These are phyloP conservation scores for Isabelozyma pseudorhagii DNA, from an alignment of 805 yeast species.

Conservation along the genomic window DNA sequence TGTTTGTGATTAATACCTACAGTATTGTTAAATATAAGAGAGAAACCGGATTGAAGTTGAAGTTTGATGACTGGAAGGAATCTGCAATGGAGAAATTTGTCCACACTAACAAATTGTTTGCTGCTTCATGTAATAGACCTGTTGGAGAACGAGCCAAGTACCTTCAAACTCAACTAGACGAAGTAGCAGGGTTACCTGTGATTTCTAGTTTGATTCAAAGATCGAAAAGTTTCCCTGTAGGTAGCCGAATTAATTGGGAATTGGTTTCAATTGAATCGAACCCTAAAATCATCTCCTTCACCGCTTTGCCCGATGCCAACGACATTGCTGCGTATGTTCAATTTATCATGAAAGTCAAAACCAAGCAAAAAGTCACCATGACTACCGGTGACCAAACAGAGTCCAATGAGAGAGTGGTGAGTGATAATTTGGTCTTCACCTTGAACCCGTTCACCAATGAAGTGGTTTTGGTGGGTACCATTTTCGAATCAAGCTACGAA, in stretches of 20 bases:
- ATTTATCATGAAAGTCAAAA: conserved; percentile 33
- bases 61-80: conserved; percentile 83
- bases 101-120: conserved; percentile 79
- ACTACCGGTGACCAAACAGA: conserved; percentile 14
- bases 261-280: conserved; percentile 62
- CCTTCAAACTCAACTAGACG: conserved; percentile 38
- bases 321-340: conserved; percentile 37
- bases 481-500: conserved; percentile 35
- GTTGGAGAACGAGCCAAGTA: conserved; percentile 36
- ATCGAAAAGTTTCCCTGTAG: conserved; percentile 48
- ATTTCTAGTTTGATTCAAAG: conserved; percentile 28
- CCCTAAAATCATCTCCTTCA: conserved; percentile 73
- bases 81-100: conserved; percentile 74
- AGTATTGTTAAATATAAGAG: conserved; percentile 45
- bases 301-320: conserved; percentile 54
- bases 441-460: conserved; percentile 38
- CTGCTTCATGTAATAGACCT: conserved; percentile 41
- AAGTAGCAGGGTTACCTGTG: conserved; percentile 32
- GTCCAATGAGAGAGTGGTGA: conserved; percentile 25
- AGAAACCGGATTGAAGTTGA: conserved; percentile 40
- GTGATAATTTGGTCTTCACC: conserved; percentile 37
- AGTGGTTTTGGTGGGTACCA: conserved; percentile 35
- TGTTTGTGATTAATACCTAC: conserved; percentile 65
- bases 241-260: conserved; percentile 70
- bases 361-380: conserved; percentile 35